Evolutionary conservation across 257 asterid genomes (phyloP).

Genomic region (Ilex asprella): DNA sequence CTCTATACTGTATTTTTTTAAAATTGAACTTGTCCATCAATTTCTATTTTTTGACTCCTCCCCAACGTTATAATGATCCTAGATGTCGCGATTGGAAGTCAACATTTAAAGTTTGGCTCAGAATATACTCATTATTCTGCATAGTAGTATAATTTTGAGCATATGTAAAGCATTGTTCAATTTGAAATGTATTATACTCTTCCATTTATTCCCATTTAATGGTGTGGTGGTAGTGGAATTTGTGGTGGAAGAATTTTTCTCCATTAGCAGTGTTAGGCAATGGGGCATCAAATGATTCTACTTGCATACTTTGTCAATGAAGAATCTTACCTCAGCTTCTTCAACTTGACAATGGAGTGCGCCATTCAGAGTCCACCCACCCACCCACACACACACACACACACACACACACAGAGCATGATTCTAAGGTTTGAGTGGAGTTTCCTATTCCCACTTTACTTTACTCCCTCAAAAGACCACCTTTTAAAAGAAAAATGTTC

Average conservation of each 20-base stretch:
- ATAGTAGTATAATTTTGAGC: too few species aligned
- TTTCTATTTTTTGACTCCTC: too few species aligned
- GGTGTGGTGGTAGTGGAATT: neutral
- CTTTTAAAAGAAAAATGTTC: slow-evolving; percentile 55
- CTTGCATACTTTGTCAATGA: slow-evolving; percentile 16
- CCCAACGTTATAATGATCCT: too few species aligned
- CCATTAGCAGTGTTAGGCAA: neutral
- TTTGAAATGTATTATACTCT: too few species aligned
- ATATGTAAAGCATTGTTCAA: too few species aligned
- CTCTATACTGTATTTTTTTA: too few species aligned
- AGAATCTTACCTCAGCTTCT: slow-evolving; percentile 23
- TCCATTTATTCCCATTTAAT: neutral
- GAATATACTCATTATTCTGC: too few species aligned
- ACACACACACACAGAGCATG: slow-evolving; percentile 7
- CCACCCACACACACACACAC: neutral
- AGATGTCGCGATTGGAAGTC: too few species aligned
- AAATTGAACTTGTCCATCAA: too few species aligned
- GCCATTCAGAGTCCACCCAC: neutral
- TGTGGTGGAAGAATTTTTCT: neutral
- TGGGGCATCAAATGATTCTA: neutral
- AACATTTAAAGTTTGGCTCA: too few species aligned
- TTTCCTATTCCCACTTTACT: slow-evolving; percentile 63
- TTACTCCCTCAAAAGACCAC: slow-evolving; percentile 54
- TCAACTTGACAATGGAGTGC: neutral
- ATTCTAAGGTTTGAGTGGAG: slow-evolving; percentile 42